Conservation (phyloP, 805 yeast genomes). For the Starmera quercuum region DNA sequence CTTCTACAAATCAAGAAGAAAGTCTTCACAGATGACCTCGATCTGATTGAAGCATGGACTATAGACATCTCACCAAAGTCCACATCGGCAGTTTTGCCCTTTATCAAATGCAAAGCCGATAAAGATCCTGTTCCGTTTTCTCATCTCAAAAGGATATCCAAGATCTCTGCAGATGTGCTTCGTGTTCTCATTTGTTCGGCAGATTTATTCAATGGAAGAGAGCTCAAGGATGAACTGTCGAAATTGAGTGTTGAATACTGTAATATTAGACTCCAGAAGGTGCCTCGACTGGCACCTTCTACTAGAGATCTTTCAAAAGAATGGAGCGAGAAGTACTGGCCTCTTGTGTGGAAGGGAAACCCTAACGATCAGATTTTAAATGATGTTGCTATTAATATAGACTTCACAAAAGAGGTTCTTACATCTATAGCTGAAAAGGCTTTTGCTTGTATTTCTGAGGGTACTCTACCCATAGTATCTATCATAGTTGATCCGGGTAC, state of each 20-base stretch:
- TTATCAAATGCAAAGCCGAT: conserved; percentile 17
- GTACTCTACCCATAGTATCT: conserved; percentile 47
- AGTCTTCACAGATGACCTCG: conserved; percentile 14
- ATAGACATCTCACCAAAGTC: conserved; percentile 33
- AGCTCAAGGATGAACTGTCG: conserved; percentile 16
- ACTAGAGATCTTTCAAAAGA: conserved; percentile 55
- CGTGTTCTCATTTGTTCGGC: conserved; percentile 41
- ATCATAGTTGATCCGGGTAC: conserved; percentile 54
- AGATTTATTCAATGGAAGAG: conserved; percentile 21
- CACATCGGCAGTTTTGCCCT: conserved; percentile 17
- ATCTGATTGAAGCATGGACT: conserved; percentile 37
- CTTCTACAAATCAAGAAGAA: conserved; percentile 36
- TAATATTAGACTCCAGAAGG: conserved; percentile 19
- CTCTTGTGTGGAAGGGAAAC: conserved; percentile 89
- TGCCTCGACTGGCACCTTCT: conserved; percentile 61
- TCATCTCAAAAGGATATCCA: conserved; percentile 52
- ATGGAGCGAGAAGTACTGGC: conserved; percentile 79
- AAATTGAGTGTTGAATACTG: conserved; percentile 11
- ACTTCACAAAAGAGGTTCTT: conserved; percentile 28
- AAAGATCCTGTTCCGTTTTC: conserved; percentile 21
- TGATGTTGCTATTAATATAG: conserved; percentile 43
- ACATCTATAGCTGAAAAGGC: conserved; percentile 21
- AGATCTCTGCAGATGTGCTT: conserved; percentile 21
- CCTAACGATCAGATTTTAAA: conserved; percentile 67
- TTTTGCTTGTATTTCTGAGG: conserved; percentile 9